Conservation (phyloP, 2,329 filamentous ascomycete genomes). For the Didymella glomerata region DNA sequence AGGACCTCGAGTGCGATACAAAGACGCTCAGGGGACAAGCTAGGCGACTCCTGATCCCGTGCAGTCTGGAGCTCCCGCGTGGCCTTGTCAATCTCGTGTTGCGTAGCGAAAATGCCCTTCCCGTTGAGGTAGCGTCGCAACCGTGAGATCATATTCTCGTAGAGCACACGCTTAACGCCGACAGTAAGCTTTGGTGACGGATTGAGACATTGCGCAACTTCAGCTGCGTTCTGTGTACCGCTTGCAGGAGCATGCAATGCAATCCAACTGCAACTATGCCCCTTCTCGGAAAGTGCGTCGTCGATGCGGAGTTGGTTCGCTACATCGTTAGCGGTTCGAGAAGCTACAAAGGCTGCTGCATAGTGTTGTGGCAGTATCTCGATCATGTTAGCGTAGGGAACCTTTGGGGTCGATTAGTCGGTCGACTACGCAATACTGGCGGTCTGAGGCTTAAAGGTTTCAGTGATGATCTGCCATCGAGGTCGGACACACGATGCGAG, state of each 20-base stretch:
- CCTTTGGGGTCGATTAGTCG: no score
- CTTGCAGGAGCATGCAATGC: background rate
- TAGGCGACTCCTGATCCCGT: no score
- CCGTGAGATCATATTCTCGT: background rate
- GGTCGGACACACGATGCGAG: no score
- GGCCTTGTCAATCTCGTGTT: background rate
- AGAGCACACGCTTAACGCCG: background rate
- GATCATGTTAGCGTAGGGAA: background rate
- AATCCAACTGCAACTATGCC: background rate
- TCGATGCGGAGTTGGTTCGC: background rate
- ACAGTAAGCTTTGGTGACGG: background rate
- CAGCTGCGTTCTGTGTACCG: background rate
- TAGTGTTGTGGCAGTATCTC: background rate
- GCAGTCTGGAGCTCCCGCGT: background rate
- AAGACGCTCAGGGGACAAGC: background rate
- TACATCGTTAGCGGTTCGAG: background rate
- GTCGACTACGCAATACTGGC: no score
- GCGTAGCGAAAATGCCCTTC: background rate
- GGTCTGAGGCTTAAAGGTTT: no score
- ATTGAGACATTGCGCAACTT: background rate
- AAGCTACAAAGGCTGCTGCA: slow-evolving; percentile 1
- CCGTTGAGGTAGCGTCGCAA: background rate
- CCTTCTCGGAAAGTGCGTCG: background rate
- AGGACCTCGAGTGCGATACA: background rate
- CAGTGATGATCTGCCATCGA: no score